Evolutionary conservation across 345 rosid genomes (phyloP), one percentile per base, ranked within the genome.

Genomic region (Cardamine resedifolia): DNA sequence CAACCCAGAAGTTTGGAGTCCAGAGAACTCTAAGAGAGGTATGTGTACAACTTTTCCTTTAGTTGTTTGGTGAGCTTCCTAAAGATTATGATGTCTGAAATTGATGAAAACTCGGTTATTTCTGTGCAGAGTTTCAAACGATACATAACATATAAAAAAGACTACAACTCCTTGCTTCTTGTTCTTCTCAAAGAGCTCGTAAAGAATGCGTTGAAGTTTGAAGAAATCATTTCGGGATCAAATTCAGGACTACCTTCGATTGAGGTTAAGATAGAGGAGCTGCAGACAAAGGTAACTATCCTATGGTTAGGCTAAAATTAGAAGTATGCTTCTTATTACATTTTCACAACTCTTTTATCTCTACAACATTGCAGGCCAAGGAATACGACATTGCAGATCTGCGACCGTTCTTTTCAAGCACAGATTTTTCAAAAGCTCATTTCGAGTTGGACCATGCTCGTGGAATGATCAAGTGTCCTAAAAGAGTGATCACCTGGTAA

Each of bases 11-110:
- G 74, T 95, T 85, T 67, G 99, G 99, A 15, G 96, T 90, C 70
- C 99, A 95, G 78, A 95, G 91, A 76, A 86, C 91, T 70, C 82
- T 95, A 48, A 89, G 86, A 70, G 91, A 88, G 98, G 99, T 95
- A 84, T 36, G 6, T 8, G 7, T 6, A 36, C 8, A 50, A 19
- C 23, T 36, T 5, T 14, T 59, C 39, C 4, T 11, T 48, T 16
- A 21, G 12, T 31, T 23, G 23, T 57, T 66, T 0, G 1, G 18
- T 49, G 26, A 28, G 49, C 28, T 57, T 49, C 7, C 4, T 6
- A 4, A 18, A n/a, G 33, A 9, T 53, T 53, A 20, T 36, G 21
- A 31, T 52, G 43, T n/a, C 39, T 36, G 48, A 24, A 26, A n/a
- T 24, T 49, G 26, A 56, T 7, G 65, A 23, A 68, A 47, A 62